Evolutionary conservation across 2,329 filamentous ascomycete genomes (phyloP).

Genomic region (Curvularia lunata): DNA sequence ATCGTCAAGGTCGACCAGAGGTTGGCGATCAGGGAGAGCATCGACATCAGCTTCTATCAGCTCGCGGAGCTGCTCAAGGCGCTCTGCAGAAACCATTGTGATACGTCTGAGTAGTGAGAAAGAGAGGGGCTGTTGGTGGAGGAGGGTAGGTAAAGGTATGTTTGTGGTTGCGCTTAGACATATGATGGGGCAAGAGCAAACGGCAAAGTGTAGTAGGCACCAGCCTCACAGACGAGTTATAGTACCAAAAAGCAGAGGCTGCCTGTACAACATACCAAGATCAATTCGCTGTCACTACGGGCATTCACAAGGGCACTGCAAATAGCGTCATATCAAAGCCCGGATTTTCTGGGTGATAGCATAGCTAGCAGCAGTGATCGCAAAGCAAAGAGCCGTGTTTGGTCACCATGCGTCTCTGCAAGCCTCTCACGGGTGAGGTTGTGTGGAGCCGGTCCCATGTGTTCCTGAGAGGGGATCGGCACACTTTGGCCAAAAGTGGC

Average conservation of each 20-base stretch:
- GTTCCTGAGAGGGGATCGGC: slow-evolving; percentile 13
- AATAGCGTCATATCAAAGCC: not conserved
- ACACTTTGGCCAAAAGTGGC: slow-evolving; percentile 9
- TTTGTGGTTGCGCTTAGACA: slow-evolving; percentile 5
- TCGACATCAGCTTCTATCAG: slow-evolving; percentile 31
- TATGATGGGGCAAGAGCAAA: slow-evolving; percentile 19
- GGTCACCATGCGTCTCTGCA: not conserved
- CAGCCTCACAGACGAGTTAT: not conserved
- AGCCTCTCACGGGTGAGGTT: not conserved
- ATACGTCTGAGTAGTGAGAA: not conserved
- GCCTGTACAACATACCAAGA: not conserved
- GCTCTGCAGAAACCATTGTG: slow-evolving; percentile 31
- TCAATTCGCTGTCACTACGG: not conserved
- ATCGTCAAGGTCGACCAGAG: slow-evolving; percentile 14
- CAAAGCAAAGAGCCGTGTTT: not conserved
- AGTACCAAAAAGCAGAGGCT: not conserved
- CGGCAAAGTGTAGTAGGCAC: not conserved
- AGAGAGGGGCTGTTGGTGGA: not conserved
- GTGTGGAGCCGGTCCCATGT: not conserved
- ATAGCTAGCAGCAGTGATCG: not conserved
- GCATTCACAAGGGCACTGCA: not conserved
- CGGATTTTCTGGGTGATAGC: not conserved
- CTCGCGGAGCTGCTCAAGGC: slow-evolving; percentile 33
- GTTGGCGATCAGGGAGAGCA: slow-evolving; percentile 32
- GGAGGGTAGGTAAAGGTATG: not conserved